A percentile compares a stretch with the other conserved stretches of the same genome.
These are phyloP conservation scores for Magnolia officinalis DNA, from an alignment of 164 flowering plant genomes.

Conservation along the genomic window DNA sequence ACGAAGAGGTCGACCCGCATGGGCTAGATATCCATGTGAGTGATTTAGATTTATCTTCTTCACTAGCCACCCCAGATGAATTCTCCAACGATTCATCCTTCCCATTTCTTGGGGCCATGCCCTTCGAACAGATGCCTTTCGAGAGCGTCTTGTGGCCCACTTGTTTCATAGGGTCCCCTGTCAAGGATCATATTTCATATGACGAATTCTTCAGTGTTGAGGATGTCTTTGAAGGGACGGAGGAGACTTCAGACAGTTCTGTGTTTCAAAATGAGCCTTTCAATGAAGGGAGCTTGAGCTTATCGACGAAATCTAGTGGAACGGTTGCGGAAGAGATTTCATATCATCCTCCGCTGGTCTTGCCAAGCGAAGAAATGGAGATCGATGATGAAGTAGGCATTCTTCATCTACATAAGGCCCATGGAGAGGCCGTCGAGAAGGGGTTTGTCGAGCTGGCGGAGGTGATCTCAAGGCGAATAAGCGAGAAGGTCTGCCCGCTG, in stretches of 20 bases:
- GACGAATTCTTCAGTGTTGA: slow-evolving; percentile 6
- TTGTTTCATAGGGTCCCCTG: not conserved
- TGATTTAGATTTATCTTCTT: slow-evolving; percentile 25
- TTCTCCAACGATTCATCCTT: slow-evolving; percentile 16
- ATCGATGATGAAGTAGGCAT: slow-evolving; percentile 27
- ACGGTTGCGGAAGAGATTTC: slow-evolving; percentile 10
- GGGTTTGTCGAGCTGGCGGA: slow-evolving; percentile 37
- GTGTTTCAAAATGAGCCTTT: slow-evolving; percentile 7
- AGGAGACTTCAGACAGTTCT: slow-evolving; percentile 18
- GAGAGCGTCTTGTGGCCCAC: not conserved
- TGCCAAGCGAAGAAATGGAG: slow-evolving; percentile 31
- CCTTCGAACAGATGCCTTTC: slow-evolving; percentile 2
- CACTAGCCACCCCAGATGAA: slow-evolving; percentile 19
- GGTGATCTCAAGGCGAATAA: slow-evolving; percentile 32
- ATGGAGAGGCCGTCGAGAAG: slow-evolving; percentile 48
- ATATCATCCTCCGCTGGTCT: slow-evolving; percentile 11
- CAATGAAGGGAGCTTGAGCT: slow-evolving; percentile 19
- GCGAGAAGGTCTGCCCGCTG: slow-evolving; percentile 38
- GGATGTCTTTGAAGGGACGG: slow-evolving; percentile 13
- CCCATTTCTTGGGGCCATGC: slow-evolving; percentile 8
- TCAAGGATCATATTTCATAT: slow-evolving; percentile 1
- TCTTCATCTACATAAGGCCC: slow-evolving; percentile 47
- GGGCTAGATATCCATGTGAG: slow-evolving; percentile 18
- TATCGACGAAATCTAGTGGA: slow-evolving; percentile 8
- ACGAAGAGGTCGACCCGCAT: slow-evolving; percentile 12